These are phyloP conservation scores for Aspergillus mulundensis DNA, from an alignment of 495 filamentous ascomycete genomes.

Conservation along the genomic window DNA sequence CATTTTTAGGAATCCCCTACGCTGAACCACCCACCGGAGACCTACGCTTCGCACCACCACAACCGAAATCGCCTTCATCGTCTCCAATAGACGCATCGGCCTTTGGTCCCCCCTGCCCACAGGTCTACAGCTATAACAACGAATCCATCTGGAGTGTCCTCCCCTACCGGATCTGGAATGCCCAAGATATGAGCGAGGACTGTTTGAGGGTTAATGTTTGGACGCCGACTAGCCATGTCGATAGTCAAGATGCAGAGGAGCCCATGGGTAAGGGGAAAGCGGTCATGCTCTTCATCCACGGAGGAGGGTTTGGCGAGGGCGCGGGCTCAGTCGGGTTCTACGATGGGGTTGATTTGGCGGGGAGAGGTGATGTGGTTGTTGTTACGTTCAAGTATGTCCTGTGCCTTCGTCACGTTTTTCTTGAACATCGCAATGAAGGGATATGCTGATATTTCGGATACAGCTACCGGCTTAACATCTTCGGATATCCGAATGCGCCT, in stretches of 20 bases:
- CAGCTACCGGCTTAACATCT: constrained; percentile 32
- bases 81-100: constrained; percentile 9
- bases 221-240: constrained; percentile 29
- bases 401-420: no score
- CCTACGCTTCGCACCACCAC: constrained; percentile 21
- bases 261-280: neutral
- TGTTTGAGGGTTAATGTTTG: constrained; percentile 54
- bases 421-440: no score
- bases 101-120: constrained; percentile 12
- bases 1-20: constrained; percentile 37
- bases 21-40: constrained; percentile 23
- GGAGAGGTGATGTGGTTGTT: constrained; percentile 33
- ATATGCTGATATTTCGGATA: neutral
- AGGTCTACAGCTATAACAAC: neutral
- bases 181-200: constrained; percentile 37
- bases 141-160: neutral
- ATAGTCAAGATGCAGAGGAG: no score
- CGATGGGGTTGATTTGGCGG: constrained; percentile 33
- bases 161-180: neutral
- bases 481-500: constrained; percentile 34
- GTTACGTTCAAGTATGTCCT: constrained; percentile 22
- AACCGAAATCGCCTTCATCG: neutral
- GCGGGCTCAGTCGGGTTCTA: constrained; percentile 33
- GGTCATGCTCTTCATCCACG: constrained; percentile 24
- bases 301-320: constrained; percentile 26